Evolutionary conservation across 805 yeast species (phyloP).

Genomic region (Candida ipomoeae): DNA sequence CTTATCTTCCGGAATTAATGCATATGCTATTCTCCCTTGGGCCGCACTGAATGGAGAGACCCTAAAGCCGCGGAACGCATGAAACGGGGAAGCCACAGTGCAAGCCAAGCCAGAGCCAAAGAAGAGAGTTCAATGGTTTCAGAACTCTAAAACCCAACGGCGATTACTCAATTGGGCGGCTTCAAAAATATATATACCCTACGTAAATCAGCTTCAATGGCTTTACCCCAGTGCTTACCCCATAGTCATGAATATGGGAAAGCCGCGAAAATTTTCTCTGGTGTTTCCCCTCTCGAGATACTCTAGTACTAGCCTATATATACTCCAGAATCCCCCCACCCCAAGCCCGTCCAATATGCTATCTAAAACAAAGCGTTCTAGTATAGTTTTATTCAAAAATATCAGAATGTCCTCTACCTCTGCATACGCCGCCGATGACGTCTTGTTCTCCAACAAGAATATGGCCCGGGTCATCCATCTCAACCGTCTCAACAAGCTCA

Average conservation of each 20-base stretch:
- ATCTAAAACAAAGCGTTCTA: conserved; percentile 8
- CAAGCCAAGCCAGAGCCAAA: not conserved
- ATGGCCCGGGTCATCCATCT: conserved; percentile 70
- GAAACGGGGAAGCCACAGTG: not conserved
- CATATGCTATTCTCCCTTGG: conserved; percentile 2
- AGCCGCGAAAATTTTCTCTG: conserved; percentile 16
- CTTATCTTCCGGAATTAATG: not conserved
- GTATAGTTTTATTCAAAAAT: conserved; percentile 6
- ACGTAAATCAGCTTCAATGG: not conserved
- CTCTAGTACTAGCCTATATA: conserved; percentile 10
- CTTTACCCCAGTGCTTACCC: not conserved
- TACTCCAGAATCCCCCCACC: conserved; percentile 9
- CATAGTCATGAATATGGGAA: not conserved
- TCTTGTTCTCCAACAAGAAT: conserved; percentile 57
- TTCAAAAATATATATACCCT: not conserved
- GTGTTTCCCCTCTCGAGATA: conserved; percentile 7
- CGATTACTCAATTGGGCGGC: not conserved
- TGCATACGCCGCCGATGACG: conserved; percentile 44
- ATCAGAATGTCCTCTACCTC: conserved; percentile 20
- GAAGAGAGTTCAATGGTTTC: not conserved
- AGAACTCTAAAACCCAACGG: not conserved
- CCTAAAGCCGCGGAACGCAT: conserved; percentile 3
- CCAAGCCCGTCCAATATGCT: conserved; percentile 10
- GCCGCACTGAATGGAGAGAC: not conserved
- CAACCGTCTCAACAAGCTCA: conserved; percentile 78